Conservation (phyloP, 75 land plant species). For the Pseudotsuga menziesii region DNA sequence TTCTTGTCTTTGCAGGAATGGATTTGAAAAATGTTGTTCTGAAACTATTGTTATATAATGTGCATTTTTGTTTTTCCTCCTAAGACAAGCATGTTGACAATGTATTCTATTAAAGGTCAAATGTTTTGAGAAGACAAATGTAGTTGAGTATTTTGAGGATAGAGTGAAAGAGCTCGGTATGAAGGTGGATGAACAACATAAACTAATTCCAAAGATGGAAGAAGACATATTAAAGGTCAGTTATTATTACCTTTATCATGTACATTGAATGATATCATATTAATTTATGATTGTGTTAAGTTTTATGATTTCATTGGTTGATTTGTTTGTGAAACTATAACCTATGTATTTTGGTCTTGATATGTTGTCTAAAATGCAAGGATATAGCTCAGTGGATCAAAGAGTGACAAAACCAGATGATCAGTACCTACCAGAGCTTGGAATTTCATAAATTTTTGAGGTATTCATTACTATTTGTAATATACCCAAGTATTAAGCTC, state of each 20-base stretch:
- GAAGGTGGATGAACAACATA: slow-evolving; percentile 79
- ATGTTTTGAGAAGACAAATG: slow-evolving; percentile 69
- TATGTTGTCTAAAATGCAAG: too few relatives aligned
- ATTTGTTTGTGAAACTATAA: background rate
- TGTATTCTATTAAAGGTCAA: slow-evolving; percentile 46
- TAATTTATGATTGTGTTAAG: background rate
- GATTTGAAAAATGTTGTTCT: background rate
- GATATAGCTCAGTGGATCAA: too few relatives aligned
- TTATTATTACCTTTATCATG: background rate
- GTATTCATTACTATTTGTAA: too few relatives aligned
- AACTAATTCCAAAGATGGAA: slow-evolving; percentile 85
- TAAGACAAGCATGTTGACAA: background rate
- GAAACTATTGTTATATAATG: background rate
- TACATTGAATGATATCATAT: background rate
- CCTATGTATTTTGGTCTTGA: too few relatives aligned
- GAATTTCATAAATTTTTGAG: too few relatives aligned
- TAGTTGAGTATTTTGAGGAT: slow-evolving; percentile 56
- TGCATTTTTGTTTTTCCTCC: background rate
- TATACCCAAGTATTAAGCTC: too few relatives aligned
- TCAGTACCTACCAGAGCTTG: too few relatives aligned
- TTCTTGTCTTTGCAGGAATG: background rate
- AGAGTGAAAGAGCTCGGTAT: slow-evolving; percentile 52
- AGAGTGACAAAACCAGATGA: too few relatives aligned
- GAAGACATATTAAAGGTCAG: slow-evolving; percentile 92
- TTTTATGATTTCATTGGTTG: background rate